Base-by-base conservation (phyloP, 768 basidiomycete genomes). In the Rhodotorula sphaerocarpa region DNA sequence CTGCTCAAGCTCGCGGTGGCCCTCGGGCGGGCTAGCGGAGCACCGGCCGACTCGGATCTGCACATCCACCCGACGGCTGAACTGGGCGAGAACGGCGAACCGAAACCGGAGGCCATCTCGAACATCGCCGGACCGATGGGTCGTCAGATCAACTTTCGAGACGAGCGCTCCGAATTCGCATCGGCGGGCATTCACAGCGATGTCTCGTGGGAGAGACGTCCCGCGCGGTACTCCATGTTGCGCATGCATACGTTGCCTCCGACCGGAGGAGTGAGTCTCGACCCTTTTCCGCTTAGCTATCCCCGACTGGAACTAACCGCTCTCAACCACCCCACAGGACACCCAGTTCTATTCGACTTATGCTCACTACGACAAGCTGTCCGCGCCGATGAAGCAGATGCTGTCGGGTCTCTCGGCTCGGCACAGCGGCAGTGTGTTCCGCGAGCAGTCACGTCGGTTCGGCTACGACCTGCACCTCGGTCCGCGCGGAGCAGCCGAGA, bases 201-300 rank as follows among this genome's bases (percentile, higher is more conserved):
- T 42, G 30, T 44, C 23, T 12, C 18, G 31, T 39, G 28, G 18
- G 76, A 77, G 65, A 67, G 65, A 20, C 62, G 68, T 2, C 76
- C 76, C 0, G 65, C 74, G 5, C 68, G 63, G 27, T 75, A 73
- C 63, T 67, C 72, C 14, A 73, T 75, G 69, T 66, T 77, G 18
- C 72, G 73, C 33, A 75, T 77, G 65, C 73, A 73, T 61, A 73
- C 71, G 28, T 67, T 75, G 3, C 76, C 76, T 6, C 63, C 57
- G 2, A 62, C 69, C 3, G 76, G 76, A 33, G 61, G 67, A 31
- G 36, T 39, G 36, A 39, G 36, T 39, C n/a, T n/a, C 36, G 36
- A 16, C 36, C 9, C 36, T 39, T 39, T 39, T 39, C n/a, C n/a
- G n/a, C n/a, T n/a, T n/a, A n/a, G n/a, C n/a, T n/a, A n/a, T n/a